These are phyloP conservation scores for Scopulariopsis brevicaulis DNA, from an alignment of 2,329 filamentous ascomycete species.

Conservation along the genomic window DNA sequence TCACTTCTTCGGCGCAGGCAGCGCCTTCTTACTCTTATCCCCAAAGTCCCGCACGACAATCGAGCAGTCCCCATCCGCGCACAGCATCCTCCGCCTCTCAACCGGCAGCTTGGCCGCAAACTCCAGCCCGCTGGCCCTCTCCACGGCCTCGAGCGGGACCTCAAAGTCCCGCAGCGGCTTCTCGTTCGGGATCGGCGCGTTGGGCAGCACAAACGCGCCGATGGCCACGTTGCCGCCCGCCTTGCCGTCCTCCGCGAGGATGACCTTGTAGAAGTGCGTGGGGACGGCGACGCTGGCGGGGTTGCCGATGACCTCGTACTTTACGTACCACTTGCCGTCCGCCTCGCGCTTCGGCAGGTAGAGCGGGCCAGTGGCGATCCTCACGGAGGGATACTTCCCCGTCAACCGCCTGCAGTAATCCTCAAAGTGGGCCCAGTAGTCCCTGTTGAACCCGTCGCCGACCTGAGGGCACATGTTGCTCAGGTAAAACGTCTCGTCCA, in stretches of 20 bases:
- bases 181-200: slow-evolving; percentile 75
- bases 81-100: slow-evolving; percentile 66
- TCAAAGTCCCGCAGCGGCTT: slow-evolving; percentile 89
- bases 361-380: slow-evolving; percentile 85
- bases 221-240: slow-evolving; percentile 67
- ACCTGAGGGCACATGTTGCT: slow-evolving; percentile 98
- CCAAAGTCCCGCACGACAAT: slow-evolving; percentile 73
- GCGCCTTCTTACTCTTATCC: slow-evolving; percentile 39
- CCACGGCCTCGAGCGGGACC: slow-evolving; percentile 84
- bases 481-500: slow-evolving; percentile 90
- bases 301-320: slow-evolving; percentile 88
- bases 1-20: not conserved
- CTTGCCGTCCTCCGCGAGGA: slow-evolving; percentile 80
- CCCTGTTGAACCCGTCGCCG: slow-evolving; percentile 93
- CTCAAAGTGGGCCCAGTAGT: slow-evolving; percentile 99
- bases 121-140: slow-evolving; percentile 83
- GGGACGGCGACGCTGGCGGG: slow-evolving; percentile 93
- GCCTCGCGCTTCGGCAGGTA: slow-evolving; percentile 78
- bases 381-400: slow-evolving; percentile 68
- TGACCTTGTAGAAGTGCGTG: slow-evolving; percentile 99
- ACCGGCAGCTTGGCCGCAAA: slow-evolving; percentile 73
- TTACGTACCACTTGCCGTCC: slow-evolving; percentile 92
- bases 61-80: slow-evolving; percentile 75
- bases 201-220: slow-evolving; percentile 90
- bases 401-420: slow-evolving; percentile 89